phyloP scores from a whole-genome alignment of 2,329 filamentous ascomycete species.

The Penicillium brasilianum region DNA sequence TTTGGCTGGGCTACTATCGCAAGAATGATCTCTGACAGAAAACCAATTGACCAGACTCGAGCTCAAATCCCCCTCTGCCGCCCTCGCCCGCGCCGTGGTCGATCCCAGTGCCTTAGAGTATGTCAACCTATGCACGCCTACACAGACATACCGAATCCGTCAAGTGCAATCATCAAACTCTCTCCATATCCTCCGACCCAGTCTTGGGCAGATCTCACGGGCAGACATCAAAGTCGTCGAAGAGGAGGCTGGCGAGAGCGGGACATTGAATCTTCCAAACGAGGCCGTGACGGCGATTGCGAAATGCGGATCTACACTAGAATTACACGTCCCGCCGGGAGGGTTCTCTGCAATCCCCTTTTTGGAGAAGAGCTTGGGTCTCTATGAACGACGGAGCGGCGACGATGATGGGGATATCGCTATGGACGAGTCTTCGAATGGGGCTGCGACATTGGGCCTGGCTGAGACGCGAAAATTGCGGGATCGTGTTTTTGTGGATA shows the following conservation, averaged over 20 bases:
- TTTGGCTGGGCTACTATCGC: not conserved
- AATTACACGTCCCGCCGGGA: slow-evolving; percentile 45
- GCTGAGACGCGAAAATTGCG: slow-evolving; percentile 40
- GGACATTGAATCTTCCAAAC: slow-evolving; percentile 33
- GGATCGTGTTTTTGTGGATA: slow-evolving; percentile 51
- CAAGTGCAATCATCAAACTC: slow-evolving; percentile 71
- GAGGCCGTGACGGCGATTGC: slow-evolving; percentile 49
- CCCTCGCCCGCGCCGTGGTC: slow-evolving; percentile 35
- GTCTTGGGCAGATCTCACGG: slow-evolving; percentile 37
- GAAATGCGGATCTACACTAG: slow-evolving; percentile 53
- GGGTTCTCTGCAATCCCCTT: slow-evolving; percentile 39
- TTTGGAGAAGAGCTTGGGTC: slow-evolving; percentile 35
- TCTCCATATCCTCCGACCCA: slow-evolving; percentile 59
- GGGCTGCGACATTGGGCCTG: slow-evolving; percentile 34
- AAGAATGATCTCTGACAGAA: not conserved
- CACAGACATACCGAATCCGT: slow-evolving; percentile 63
- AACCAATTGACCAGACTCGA: slow-evolving; percentile 39
- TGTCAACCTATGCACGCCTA: slow-evolving; percentile 64
- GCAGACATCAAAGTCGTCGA: slow-evolving; percentile 38
- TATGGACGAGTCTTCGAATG: slow-evolving; percentile 25
- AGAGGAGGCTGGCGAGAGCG: slow-evolving; percentile 24
- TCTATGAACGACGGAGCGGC: slow-evolving; percentile 35
- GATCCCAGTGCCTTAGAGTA: slow-evolving; percentile 41
- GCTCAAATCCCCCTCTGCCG: slow-evolving; percentile 48
- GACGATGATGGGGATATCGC: slow-evolving; percentile 27